phyloP scores from a whole-genome alignment of 75 land plant genomes.

The Cryptomeria japonica region DNA sequence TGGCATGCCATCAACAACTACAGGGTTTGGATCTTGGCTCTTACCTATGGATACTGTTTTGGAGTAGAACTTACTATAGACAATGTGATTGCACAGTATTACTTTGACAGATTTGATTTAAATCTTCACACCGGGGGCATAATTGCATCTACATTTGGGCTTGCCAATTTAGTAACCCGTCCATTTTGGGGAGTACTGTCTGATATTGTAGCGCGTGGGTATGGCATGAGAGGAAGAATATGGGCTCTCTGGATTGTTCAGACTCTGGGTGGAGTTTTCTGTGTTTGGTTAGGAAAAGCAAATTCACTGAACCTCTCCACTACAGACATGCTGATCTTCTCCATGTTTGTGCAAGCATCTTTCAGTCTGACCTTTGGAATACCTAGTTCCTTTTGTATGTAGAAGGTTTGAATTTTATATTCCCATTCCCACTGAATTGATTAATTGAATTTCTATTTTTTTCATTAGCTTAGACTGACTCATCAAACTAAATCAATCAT shows the following conservation, averaged over 20 bases:
- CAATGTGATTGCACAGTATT: conserved; percentile 72
- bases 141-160: conserved; percentile 66
- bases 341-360: conserved; percentile 70
- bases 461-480: too few species aligned
- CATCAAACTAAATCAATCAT: too few species aligned
- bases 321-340: conserved; percentile 74
- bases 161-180: conserved; percentile 63
- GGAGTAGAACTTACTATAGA: conserved; percentile 74
- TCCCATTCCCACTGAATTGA: background rate
- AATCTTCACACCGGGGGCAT: conserved; percentile 72
- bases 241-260: conserved; percentile 83
- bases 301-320: conserved; percentile 43
- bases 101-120: conserved; percentile 63
- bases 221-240: conserved; percentile 81
- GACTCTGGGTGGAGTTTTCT: conserved; percentile 67
- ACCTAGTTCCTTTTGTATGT: conserved; percentile 81
- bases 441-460: too few species aligned
- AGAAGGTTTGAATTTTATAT: conserved; percentile 21
- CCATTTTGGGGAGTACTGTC: conserved; percentile 67
- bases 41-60: conserved; percentile 67
- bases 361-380: conserved; percentile 81
- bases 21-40: conserved; percentile 68
- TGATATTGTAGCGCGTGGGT: conserved; percentile 37
- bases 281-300: conserved; percentile 56
- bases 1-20: conserved; percentile 63